Base-by-base conservation (phyloP, 2,329 filamentous ascomycete species). In the Colletotrichum chrysophilum region DNA sequence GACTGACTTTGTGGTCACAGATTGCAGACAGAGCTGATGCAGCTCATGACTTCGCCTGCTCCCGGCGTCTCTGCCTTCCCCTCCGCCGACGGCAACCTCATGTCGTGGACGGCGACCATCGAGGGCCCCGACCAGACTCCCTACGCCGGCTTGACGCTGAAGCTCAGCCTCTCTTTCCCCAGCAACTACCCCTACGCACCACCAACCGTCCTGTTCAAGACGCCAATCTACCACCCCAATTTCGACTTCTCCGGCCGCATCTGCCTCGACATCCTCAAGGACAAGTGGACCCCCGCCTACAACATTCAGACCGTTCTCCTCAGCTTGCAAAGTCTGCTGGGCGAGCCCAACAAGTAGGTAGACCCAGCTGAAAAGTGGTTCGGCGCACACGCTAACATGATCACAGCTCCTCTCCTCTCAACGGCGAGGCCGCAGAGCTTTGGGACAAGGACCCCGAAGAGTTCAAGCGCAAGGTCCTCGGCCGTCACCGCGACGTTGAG, bases 251-350 rank as follows among this genome's bases (percentile, higher is more conserved):
- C 94, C 5, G 97, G 97, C 55, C 92, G 97, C 72, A 99, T 99
- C 86, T 99, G 97, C 85, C 90, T 99, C 76, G 97, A 99, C 83
- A 99, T 99, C 79, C 90, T 99, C 78, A 98, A 98, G 90, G 97
- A 98, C 86, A 98, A 98, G 88, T 99, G 97, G 97, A 98, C 96
- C 75, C 96, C 97, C 21, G 96, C 97, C 58, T 97, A 98, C 90
- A 98, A 98, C 83, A 96, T 98, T 77, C 95, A 97, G 85, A 98
- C 94, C 62, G 95, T 99, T 62, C 88, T 99, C 71, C 86, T 99
- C 81, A 98, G 96, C 80, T 87, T 99, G 85, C 97, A 99, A 87
- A 98, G 96, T 85, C 88, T 99, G 82, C 90, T 99, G 36, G 97
- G 96, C 30, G 97, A 99, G 87, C 97, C 97, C 43, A 99, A 99